Evolutionary conservation across 129 eudicot genomes (phyloP).

Genomic region (Tagetes erecta): DNA sequence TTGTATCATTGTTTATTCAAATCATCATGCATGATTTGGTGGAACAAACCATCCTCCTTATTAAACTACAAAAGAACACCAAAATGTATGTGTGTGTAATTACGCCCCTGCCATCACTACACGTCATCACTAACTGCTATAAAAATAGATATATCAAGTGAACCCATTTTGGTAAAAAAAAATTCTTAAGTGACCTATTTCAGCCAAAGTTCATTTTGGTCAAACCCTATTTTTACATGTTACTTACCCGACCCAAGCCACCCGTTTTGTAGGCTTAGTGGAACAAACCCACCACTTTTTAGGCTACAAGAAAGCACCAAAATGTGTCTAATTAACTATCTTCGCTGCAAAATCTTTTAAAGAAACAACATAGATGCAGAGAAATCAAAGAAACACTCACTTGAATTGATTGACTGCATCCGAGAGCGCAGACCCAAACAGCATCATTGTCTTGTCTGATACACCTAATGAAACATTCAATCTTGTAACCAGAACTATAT

Average conservation of each 20-base stretch:
- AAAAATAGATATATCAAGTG: not conserved
- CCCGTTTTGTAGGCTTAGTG: not conserved
- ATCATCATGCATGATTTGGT: not conserved
- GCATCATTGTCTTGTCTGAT: conserved; percentile 73
- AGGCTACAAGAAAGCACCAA: not conserved
- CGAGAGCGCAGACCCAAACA: conserved; percentile 85
- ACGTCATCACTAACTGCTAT: not conserved
- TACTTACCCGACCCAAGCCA: not conserved
- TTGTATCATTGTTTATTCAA: not conserved
- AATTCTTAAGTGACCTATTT: not conserved
- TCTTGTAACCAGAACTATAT: conserved; percentile 73
- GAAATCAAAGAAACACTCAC: conserved; percentile 40
- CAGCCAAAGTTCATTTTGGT: not conserved
- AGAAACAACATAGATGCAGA: not conserved
- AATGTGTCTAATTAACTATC: not conserved
- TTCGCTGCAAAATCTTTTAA: not conserved
- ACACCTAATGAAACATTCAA: conserved; percentile 63
- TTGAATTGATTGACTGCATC: conserved; percentile 96
- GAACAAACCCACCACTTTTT: not conserved
- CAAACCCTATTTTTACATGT: not conserved
- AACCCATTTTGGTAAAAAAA: not conserved
- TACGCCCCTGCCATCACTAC: too few relatives aligned
- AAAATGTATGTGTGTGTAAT: too few relatives aligned
- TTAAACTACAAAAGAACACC: not conserved
- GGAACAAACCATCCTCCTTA: not conserved